These are phyloP conservation scores for Chalciporus piperatoides DNA, from an alignment of 1,284 basidiomycete genomes.

Conservation along the genomic window DNA sequence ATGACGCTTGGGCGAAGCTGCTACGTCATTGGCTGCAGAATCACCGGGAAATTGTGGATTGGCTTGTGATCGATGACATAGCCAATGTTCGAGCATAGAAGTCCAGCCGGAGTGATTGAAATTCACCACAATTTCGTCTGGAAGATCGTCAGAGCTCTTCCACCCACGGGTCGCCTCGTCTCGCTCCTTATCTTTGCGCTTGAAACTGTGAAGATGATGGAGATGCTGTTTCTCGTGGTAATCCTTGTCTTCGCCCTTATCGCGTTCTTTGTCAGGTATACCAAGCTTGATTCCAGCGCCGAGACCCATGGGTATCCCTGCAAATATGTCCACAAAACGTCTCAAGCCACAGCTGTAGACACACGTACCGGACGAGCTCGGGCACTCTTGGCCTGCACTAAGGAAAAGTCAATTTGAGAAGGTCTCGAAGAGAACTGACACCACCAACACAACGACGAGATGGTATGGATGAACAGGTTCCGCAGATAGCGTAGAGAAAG, in stretches of 20 bases:
- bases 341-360: neutral
- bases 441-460: constrained; percentile 67
- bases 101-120: constrained; percentile 58
- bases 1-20: constrained; percentile 25
- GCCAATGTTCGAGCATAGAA: constrained; percentile 67
- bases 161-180: constrained; percentile 33
- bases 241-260: constrained; percentile 40
- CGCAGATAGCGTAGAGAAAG: constrained; percentile 48
- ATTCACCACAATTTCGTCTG: constrained; percentile 34
- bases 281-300: constrained; percentile 70
- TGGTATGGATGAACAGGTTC: constrained; percentile 73
- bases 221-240: constrained; percentile 32
- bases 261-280: constrained; percentile 47
- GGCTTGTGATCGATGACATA: constrained; percentile 48
- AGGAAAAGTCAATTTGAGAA: constrained; percentile 15
- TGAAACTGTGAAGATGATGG: constrained; percentile 25
- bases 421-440: constrained; percentile 5
- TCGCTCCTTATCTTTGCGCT: constrained; percentile 37
- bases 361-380: constrained; percentile 57
- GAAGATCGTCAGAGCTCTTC: constrained; percentile 35
- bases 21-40: constrained; percentile 18
- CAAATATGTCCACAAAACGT: constrained; percentile 5
- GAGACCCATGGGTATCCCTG: constrained; percentile 71
- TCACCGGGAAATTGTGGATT: constrained; percentile 18
- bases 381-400: constrained; percentile 83